Evolutionary conservation across 2,329 filamentous ascomycete genomes (phyloP).

Genomic region (Elsinoe fawcettii): DNA sequence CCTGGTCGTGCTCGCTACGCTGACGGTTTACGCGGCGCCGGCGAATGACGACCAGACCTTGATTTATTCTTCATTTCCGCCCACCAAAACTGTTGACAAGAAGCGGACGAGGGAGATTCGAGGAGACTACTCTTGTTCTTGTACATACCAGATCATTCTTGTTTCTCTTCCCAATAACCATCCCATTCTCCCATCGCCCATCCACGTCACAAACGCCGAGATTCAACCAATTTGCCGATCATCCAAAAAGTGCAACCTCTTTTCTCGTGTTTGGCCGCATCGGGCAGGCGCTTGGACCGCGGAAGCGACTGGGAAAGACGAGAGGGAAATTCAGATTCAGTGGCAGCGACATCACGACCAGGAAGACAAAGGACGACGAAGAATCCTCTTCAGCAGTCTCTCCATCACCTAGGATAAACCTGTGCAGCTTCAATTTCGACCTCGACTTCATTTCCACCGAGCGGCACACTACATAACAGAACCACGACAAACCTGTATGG

Average conservation of each 20-base stretch:
- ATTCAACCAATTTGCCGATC: constrained; percentile 6
- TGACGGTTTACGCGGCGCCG: constrained; percentile 13
- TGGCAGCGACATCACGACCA: neutral
- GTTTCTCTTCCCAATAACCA: neutral
- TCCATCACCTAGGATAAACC: neutral
- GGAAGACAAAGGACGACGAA: neutral
- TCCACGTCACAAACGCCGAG: neutral
- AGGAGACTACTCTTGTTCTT: neutral
- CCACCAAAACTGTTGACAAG: constrained; percentile 2
- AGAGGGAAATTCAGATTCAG: neutral
- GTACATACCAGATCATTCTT: neutral
- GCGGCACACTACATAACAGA: neutral
- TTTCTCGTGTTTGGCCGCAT: constrained; percentile 8
- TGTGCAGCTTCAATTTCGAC: neutral
- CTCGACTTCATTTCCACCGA: neutral
- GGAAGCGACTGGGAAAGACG: neutral
- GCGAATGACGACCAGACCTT: constrained; percentile 1
- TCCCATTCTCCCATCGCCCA: neutral
- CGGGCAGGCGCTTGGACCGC: constrained; percentile 10
- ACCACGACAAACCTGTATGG: neutral
- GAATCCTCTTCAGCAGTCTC: neutral
- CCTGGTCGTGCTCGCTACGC: neutral
- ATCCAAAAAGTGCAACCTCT: neutral
- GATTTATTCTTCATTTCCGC: constrained; percentile 6
- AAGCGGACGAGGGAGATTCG: neutral